A percentile compares a stretch with the other conserved stretches of the same genome.
Conservation (phyloP, 2,329 filamentous ascomycete species). For the Balansia obtecta region DNA sequence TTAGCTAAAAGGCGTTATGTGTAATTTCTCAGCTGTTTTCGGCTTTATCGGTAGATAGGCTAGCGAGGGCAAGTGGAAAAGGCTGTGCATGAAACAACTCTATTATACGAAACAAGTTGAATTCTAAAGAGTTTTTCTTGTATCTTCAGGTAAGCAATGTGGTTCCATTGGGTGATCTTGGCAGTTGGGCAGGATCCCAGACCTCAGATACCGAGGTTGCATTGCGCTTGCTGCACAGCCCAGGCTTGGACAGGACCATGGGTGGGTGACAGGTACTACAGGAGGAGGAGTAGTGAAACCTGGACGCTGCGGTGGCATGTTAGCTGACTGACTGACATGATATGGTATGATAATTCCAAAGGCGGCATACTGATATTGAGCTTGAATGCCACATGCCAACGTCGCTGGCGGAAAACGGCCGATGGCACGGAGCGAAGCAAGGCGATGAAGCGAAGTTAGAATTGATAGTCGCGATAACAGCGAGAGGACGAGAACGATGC, state of each 20-base stretch:
- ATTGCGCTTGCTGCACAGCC: constrained; percentile 3
- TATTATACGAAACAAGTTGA: constrained; percentile 18
- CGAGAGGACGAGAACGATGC: no score
- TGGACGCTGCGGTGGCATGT: no score
- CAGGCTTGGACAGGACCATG: constrained; percentile 8
- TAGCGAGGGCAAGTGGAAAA: constrained; percentile 8
- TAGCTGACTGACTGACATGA: no score
- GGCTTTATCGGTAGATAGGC: not conserved
- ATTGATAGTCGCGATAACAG: no score
- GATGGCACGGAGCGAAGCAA: no score
- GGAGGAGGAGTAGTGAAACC: no score
- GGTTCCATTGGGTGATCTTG: not conserved
- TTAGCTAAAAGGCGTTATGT: no score
- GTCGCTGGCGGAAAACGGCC: no score
- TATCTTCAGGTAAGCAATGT: constrained; percentile 12
- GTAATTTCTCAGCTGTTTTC: constrained; percentile 15
- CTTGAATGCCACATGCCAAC: no score
- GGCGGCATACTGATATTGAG: no score
- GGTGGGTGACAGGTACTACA: not conserved
- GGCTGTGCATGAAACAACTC: constrained; percentile 13
- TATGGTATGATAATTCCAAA: no score
- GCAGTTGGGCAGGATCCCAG: not conserved
- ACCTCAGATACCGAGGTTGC: constrained; percentile 5
- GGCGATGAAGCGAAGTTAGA: no score
- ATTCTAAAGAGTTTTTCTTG: constrained; percentile 9